Percentiles rank a stretch among this genome's conserved stretches.
These are phyloP conservation scores for Morella rubra DNA, from an alignment of 306 rosid genomes.

Conservation along the genomic window DNA sequence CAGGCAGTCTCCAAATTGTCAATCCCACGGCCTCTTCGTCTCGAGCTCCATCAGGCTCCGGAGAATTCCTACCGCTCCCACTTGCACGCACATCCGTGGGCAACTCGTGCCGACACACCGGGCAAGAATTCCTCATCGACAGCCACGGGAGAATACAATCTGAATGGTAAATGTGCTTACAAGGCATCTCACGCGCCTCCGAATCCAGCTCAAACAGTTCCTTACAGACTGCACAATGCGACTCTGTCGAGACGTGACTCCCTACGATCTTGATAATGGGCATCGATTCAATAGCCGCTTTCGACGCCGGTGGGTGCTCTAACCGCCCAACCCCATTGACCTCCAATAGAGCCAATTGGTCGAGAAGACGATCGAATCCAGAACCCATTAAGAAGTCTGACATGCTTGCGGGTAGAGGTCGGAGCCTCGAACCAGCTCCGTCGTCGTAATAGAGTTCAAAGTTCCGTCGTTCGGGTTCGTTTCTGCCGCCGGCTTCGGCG, in stretches of 20 bases:
- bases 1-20: slow-evolving; percentile 75
- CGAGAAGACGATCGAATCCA: slow-evolving; percentile 62
- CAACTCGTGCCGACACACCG: slow-evolving; percentile 67
- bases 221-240: slow-evolving; percentile 67
- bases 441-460: slow-evolving; percentile 69
- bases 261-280: slow-evolving; percentile 54
- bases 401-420: slow-evolving; percentile 54
- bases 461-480: slow-evolving; percentile 42
- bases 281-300: slow-evolving; percentile 67
- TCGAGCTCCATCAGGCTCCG: slow-evolving; percentile 28
- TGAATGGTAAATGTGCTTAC: slow-evolving; percentile 68
- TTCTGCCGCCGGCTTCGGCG: slow-evolving; percentile 31
- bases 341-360: slow-evolving; percentile 58
- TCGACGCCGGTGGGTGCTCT: slow-evolving; percentile 63
- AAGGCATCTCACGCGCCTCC: slow-evolving; percentile 78
- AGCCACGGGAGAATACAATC: slow-evolving; percentile 78
- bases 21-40: slow-evolving; percentile 55
- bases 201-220: slow-evolving; percentile 52
- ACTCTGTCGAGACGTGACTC: slow-evolving; percentile 45
- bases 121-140: slow-evolving; percentile 65
- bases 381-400: slow-evolving; percentile 67
- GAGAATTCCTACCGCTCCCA: slow-evolving; percentile 43
- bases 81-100: slow-evolving; percentile 46
- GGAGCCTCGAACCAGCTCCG: slow-evolving; percentile 56
- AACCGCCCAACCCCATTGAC: slow-evolving; percentile 38